Evolutionary conservation across 2,329 filamentous ascomycete genomes (phyloP).

Genomic region (Grosmannia huntii): DNA sequence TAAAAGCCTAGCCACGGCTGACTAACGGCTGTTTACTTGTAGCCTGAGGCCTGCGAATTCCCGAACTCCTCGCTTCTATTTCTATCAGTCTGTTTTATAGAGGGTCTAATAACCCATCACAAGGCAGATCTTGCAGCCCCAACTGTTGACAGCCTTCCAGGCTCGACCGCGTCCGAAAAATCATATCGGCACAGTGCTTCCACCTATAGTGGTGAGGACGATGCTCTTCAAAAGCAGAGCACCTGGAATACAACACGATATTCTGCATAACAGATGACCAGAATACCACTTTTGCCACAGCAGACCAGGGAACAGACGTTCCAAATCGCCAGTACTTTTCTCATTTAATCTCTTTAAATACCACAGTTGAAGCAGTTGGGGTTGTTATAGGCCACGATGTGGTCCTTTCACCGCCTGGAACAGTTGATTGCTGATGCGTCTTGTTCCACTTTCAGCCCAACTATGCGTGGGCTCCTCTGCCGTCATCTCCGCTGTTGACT

Average conservation of each 20-base stretch:
- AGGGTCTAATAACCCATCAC: too few species aligned
- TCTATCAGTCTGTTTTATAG: background rate
- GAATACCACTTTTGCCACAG: background rate
- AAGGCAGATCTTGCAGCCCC: too few species aligned
- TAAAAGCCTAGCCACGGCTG: background rate
- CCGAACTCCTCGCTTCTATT: background rate
- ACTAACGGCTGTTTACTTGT: background rate
- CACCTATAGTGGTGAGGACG: background rate
- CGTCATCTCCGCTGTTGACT: background rate
- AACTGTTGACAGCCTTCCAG: too few species aligned
- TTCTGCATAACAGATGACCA: background rate
- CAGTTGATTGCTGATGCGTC: too few species aligned
- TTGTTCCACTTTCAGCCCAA: background rate
- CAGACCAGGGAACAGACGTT: background rate
- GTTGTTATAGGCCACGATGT: background rate
- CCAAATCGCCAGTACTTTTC: background rate
- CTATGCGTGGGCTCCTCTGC: background rate
- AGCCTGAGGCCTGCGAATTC: too few species aligned
- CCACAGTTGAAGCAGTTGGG: background rate
- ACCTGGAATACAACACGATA: background rate
- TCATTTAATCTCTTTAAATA: too few species aligned
- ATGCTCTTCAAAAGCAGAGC: background rate
- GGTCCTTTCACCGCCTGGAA: too few species aligned
- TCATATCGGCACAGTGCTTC: background rate
- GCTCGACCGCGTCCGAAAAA: too few species aligned